Percentiles rank a stretch among this genome's conserved stretches.
phyloP scores from a whole-genome alignment of 2,329 filamentous ascomycete genomes.

The Penicillium sp. region DNA sequence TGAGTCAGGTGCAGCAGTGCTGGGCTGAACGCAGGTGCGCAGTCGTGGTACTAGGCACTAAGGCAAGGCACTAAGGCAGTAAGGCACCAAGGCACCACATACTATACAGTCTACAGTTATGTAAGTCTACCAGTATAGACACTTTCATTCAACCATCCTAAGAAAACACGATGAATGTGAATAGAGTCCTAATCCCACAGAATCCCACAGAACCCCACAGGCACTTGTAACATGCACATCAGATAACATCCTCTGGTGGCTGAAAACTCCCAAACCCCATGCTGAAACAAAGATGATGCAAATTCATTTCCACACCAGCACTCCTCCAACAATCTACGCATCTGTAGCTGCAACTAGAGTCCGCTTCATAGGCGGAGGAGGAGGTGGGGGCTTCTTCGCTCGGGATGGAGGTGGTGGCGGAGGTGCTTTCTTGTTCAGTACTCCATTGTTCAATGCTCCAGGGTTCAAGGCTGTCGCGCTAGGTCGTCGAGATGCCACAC shows the following conservation, averaged over 20 bases:
- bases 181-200: too few species aligned
- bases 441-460: slow-evolving; percentile 32
- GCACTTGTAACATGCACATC: background rate
- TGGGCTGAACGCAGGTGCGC: slow-evolving; percentile 16
- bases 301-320: slow-evolving; percentile 11
- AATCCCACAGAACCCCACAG: too few species aligned
- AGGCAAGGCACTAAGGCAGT: background rate
- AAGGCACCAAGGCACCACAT: background rate
- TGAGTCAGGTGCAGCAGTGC: too few species aligned
- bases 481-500: slow-evolving; percentile 54
- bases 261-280: slow-evolving; percentile 16
- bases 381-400: slow-evolving; percentile 68
- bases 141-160: too few species aligned
- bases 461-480: slow-evolving; percentile 52
- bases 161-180: too few species aligned
- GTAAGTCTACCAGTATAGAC: too few species aligned
- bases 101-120: too few species aligned
- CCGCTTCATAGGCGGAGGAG: slow-evolving; percentile 67
- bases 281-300: slow-evolving; percentile 8
- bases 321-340: slow-evolving; percentile 16
- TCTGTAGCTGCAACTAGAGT: slow-evolving; percentile 37
- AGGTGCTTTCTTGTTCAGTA: slow-evolving; percentile 57
- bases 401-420: slow-evolving; percentile 67
- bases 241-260: background rate
- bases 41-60: background rate